These are phyloP conservation scores for Phytophthora megakarya DNA, from an alignment of 352 stramenopile species.

Conservation along the genomic window DNA sequence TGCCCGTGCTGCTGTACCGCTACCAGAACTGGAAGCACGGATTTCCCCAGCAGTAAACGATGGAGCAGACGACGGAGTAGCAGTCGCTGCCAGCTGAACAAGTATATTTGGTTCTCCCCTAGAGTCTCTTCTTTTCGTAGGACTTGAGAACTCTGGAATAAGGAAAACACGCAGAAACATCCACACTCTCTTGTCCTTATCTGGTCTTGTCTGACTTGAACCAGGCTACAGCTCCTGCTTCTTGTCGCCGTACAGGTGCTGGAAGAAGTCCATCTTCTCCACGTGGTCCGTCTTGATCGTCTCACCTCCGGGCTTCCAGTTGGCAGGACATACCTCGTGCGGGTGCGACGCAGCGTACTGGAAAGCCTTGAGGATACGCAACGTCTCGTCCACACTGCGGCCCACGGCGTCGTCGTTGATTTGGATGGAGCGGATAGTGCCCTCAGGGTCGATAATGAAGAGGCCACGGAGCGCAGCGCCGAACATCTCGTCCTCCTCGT, in stretches of 20 bases:
- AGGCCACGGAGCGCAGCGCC: slow-evolving; percentile 74
- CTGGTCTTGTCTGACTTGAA: no score
- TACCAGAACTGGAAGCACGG: slow-evolving; percentile 92
- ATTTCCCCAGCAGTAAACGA: slow-evolving; percentile 79
- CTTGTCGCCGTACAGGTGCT: slow-evolving; percentile 79
- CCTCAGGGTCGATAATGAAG: slow-evolving; percentile 87
- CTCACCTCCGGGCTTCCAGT: slow-evolving; percentile 83
- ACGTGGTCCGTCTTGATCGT: slow-evolving; percentile 88
- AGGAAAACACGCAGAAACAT: slow-evolving; percentile 27
- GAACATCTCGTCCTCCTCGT: slow-evolving; percentile 82
- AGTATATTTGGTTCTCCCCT: slow-evolving; percentile 22
- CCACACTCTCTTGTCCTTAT: no score
- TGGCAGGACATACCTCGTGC: slow-evolving; percentile 85
- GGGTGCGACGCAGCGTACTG: slow-evolving; percentile 76
- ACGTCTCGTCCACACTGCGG: slow-evolving; percentile 81
- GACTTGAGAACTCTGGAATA: slow-evolving; percentile 32
- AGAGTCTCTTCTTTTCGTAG: no score
- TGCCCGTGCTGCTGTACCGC: slow-evolving; percentile 69
- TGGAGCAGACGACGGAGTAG: background rate
- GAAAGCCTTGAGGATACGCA: slow-evolving; percentile 87
- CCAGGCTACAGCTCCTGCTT: slow-evolving; percentile 54
- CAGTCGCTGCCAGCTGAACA: slow-evolving; percentile 12
- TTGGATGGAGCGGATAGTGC: slow-evolving; percentile 83
- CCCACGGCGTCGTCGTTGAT: slow-evolving; percentile 87
- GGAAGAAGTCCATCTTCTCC: slow-evolving; percentile 85